A percentile compares a stretch with the other conserved stretches of the same genome.
These are phyloP conservation scores for Trichaptum fuscoviolaceum DNA, from an alignment of 768 basidiomycete species.

Conservation along the genomic window DNA sequence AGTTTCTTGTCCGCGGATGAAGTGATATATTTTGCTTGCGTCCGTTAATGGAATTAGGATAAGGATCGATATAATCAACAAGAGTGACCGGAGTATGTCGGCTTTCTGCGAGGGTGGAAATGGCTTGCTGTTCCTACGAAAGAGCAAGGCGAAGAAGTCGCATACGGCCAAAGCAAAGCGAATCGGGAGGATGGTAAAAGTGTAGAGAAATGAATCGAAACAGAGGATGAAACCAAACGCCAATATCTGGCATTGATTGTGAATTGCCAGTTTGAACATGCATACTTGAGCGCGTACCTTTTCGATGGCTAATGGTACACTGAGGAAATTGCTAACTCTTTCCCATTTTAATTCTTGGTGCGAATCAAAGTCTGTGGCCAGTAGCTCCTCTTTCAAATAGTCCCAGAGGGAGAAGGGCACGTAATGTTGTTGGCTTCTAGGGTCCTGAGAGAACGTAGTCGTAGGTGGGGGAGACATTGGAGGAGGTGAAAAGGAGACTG, in stretches of 20 bases:
- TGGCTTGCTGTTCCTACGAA: constrained; percentile 42
- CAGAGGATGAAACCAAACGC: constrained; percentile 91
- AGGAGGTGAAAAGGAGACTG: constrained; percentile 15
- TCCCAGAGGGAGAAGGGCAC: constrained; percentile 86
- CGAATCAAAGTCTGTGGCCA: constrained; percentile 91
- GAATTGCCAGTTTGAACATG: background rate
- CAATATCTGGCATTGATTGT: constrained; percentile 55
- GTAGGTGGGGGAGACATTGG: background rate
- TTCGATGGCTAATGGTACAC: constrained; percentile 88
- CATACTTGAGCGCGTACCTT: constrained; percentile 50
- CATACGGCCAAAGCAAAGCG: constrained; percentile 65
- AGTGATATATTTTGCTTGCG: constrained; percentile 96
- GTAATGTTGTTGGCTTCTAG: constrained; percentile 17
- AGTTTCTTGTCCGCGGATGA: constrained; percentile 95
- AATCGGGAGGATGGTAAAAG: constrained; percentile 95
- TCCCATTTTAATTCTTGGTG: constrained; percentile 96
- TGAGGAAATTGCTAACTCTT: constrained; percentile 91
- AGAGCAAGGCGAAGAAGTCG: constrained; percentile 45
- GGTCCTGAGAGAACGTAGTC: constrained; percentile 14
- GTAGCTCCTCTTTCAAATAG: constrained; percentile 80
- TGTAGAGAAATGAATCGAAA: constrained; percentile 95
- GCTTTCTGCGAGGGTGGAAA: constrained; percentile 89
- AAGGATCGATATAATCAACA: constrained; percentile 68
- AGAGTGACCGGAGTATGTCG: constrained; percentile 76
- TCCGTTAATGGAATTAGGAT: constrained; percentile 83